These are phyloP conservation scores for Coprinellus micaceus DNA, from an alignment of 768 basidiomycete species.

Conservation along the genomic window DNA sequence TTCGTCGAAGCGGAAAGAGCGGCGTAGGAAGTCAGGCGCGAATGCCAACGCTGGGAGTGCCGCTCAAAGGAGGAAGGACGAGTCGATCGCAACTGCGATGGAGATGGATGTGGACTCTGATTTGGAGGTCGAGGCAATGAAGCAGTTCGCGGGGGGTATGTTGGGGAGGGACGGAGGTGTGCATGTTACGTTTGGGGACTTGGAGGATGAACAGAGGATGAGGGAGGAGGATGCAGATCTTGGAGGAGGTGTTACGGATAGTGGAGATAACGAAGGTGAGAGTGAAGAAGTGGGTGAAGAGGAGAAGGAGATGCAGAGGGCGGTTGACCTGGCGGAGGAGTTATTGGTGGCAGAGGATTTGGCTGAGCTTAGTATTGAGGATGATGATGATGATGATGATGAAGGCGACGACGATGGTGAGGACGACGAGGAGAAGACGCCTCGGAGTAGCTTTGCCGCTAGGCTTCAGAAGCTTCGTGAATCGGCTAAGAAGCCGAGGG, in stretches of 20 bases:
- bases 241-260: conserved; percentile 21
- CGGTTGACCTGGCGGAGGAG: conserved; percentile 36
- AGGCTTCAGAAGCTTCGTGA: conserved; percentile 40
- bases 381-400: conserved; percentile 28
- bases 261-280: conserved; percentile 31
- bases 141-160: conserved; percentile 48
- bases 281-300: conserved; percentile 26
- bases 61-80: no score
- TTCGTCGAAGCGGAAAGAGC: not conserved
- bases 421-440: conserved; percentile 32
- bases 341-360: conserved; percentile 45
- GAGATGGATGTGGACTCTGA: conserved; percentile 70
- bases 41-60: no score
- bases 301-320: conserved; percentile 34
- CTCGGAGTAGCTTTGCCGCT: conserved; percentile 43
- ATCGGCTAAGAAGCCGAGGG: conserved; percentile 13
- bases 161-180: conserved; percentile 39
- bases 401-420: conserved; percentile 33
- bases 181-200: conserved; percentile 63
- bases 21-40: not conserved
- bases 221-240: conserved; percentile 45
- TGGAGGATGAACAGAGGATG: conserved; percentile 52
- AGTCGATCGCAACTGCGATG: conserved; percentile 47
- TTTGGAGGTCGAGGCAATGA: conserved; percentile 47
- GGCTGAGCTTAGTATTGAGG: conserved; percentile 33